Conservation (phyloP, 441 rosid species). For the Eutrema salsugineum region DNA sequence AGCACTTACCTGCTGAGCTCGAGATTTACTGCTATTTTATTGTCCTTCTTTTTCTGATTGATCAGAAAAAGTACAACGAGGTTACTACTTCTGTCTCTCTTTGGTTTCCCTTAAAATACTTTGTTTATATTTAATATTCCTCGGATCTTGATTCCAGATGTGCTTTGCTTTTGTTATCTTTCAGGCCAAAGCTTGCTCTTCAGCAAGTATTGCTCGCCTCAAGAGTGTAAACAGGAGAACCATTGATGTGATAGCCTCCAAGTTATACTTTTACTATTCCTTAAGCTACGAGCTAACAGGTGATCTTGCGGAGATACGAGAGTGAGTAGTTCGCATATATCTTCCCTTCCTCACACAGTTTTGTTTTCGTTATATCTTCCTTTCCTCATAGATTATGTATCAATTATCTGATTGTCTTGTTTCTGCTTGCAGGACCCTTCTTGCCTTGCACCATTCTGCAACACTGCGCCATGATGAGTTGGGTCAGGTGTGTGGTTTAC, state of each 20-base stretch:
- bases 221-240: slow-evolving; percentile 52
- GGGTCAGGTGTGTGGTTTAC: slow-evolving; percentile 44
- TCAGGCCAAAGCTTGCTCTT: slow-evolving; percentile 61
- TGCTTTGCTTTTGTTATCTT: background rate
- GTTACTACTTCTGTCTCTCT: slow-evolving; percentile 9
- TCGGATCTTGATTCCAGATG: background rate
- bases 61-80: slow-evolving; percentile 53
- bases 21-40: slow-evolving; percentile 53
- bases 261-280: slow-evolving; percentile 49
- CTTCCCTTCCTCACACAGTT: background rate
- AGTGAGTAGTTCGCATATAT: slow-evolving; percentile 31
- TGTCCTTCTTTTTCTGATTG: slow-evolving; percentile 55
- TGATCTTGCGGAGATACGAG: slow-evolving; percentile 59
- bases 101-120: background rate
- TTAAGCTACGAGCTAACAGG: slow-evolving; percentile 47
- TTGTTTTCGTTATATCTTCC: background rate
- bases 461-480: slow-evolving; percentile 51
- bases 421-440: slow-evolving; percentile 36
- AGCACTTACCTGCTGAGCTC: slow-evolving; percentile 50
- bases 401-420: background rate
- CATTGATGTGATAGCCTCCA: slow-evolving; percentile 53
- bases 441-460: slow-evolving; percentile 46
- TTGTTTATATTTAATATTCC: background rate
- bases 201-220: slow-evolving; percentile 51
- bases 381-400: background rate